Conservation (phyloP, 2,329 filamentous ascomycete genomes). For the Cercospora brassicicola region DNA sequence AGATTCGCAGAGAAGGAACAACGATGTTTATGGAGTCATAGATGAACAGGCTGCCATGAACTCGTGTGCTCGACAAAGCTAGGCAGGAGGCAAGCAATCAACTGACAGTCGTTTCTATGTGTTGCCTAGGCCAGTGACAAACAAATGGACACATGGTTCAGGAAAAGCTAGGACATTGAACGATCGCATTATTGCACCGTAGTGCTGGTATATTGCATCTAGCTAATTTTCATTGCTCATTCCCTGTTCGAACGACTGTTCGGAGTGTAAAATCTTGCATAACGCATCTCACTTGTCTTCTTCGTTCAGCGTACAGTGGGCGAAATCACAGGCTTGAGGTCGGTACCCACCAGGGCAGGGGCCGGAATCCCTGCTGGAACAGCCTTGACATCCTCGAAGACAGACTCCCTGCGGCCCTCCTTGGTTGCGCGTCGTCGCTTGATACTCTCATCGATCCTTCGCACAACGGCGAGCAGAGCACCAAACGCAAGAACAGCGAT, state of each 20-base stretch:
- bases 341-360: slow-evolving; percentile 4
- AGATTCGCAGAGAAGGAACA: background rate
- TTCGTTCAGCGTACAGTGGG: background rate
- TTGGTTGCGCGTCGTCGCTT: slow-evolving; percentile 15
- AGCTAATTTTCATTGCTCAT: background rate
- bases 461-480: slow-evolving; percentile 43
- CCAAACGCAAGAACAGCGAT: slow-evolving; percentile 50
- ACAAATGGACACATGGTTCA: background rate
- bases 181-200: background rate
- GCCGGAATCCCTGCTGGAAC: slow-evolving; percentile 11
- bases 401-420: slow-evolving; percentile 6
- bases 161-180: background rate
- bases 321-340: background rate
- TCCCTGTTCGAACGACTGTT: no score
- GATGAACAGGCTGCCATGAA: background rate
- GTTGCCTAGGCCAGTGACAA: background rate
- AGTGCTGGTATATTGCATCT: background rate
- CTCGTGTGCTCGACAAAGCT: background rate
- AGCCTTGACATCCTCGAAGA: slow-evolving; percentile 16
- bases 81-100: background rate
- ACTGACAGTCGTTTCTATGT: background rate
- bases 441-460: slow-evolving; percentile 49
- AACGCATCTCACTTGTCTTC: background rate
- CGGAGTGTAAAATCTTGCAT: background rate
- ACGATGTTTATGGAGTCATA: background rate